phyloP scores from a whole-genome alignment of 2,329 filamentous ascomycete genomes.

The Alternaria ventricosa region DNA sequence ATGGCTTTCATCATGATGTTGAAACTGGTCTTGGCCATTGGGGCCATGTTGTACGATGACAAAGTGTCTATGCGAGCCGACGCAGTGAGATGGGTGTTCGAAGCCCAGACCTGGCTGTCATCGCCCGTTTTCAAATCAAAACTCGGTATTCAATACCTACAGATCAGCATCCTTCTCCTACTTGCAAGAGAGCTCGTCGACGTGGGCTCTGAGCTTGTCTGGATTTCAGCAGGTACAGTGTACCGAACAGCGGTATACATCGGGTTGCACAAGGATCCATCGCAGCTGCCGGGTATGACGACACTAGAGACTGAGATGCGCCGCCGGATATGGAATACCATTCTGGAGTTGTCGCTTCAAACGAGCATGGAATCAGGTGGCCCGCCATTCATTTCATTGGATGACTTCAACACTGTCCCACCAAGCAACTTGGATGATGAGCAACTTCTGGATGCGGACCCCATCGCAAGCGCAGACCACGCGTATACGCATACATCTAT shows the following conservation, averaged over 20 bases:
- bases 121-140: slow-evolving; percentile 61
- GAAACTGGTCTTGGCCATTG: slow-evolving; percentile 66
- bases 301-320: slow-evolving; percentile 38
- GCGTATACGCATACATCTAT: slow-evolving; percentile 47
- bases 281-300: slow-evolving; percentile 33
- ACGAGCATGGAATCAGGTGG: slow-evolving; percentile 47
- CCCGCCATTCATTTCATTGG: slow-evolving; percentile 42
- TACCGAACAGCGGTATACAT: slow-evolving; percentile 50
- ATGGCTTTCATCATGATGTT: slow-evolving; percentile 61
- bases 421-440: slow-evolving; percentile 52
- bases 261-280: slow-evolving; percentile 52
- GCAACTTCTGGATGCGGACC: slow-evolving; percentile 39
- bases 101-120: slow-evolving; percentile 63
- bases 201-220: slow-evolving; percentile 46
- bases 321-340: slow-evolving; percentile 41
- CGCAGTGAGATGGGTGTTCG: slow-evolving; percentile 64
- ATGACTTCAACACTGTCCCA: slow-evolving; percentile 48
- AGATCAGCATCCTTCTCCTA: slow-evolving; percentile 51
- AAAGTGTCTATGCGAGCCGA: slow-evolving; percentile 57
- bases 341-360: slow-evolving; percentile 49
- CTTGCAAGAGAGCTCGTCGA: slow-evolving; percentile 46
- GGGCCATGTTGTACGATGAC: slow-evolving; percentile 59
- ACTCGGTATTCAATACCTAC: slow-evolving; percentile 59
- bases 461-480: slow-evolving; percentile 33
- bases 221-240: slow-evolving; percentile 49